Evolutionary conservation across 2,329 filamentous ascomycete genomes (phyloP), one percentile per base, ranked within the genome.

Genomic region (Aspergillus transmontanensis): DNA sequence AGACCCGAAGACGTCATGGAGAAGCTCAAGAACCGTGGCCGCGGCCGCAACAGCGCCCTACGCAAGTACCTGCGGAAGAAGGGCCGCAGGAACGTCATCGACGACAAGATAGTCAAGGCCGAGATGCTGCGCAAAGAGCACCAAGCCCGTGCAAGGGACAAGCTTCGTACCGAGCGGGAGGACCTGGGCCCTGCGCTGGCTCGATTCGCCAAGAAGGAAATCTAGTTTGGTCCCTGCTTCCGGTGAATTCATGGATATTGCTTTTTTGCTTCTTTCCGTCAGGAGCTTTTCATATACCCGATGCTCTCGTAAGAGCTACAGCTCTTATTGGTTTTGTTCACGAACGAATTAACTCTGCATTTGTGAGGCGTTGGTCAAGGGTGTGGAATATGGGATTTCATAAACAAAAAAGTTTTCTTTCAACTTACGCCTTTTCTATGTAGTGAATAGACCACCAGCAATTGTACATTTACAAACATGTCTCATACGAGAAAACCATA

Each of bases 21-120:
- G 66, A 84, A 85, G 70, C 72, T 89, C 70, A 88, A 87, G 72
- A 95, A 97, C 76, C 86, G 90, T 60, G 93, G 92, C 21, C 84
- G 94, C 62, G 95, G 95, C 60, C 93, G 94, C 84, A 99, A 96
- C 75, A 93, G 90, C 70, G 91, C 91, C 63, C 80, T 98, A 67
- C 89, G 93, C 74, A 93, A 94, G 77, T 94, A 96, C 76, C 79
- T 98, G 73, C 84, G 95, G 69, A 98, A 98, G 87, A 94, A 95
- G 82, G 89, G 92, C 53, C 90, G 90, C 73, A 92, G 90, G 85
- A 98, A 98, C 77, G 87, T 99, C 62, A 93, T 99, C 76, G 95
- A 99, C 82, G 95, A 97, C 84, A 94, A 94, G 86, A 89, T 91
- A 75, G 80, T 97, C 78, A 89, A 90, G 75, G 90, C 94, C 55